Conservation (phyloP, 169 alveolate species). For the Cryptosporidium ubiquitum region DNA sequence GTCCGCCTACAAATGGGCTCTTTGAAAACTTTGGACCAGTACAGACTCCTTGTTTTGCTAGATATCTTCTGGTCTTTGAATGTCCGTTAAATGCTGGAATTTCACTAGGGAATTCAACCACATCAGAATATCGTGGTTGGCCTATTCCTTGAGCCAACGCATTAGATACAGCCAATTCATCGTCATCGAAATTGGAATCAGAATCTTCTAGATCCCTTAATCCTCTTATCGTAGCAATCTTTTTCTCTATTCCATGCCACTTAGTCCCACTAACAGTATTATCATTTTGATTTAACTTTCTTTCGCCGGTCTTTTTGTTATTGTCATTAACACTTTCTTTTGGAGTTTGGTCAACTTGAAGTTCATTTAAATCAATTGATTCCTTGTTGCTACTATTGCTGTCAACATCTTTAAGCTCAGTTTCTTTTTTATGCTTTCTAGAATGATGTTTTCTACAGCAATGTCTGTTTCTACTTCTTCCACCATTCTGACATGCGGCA, state of each 20-base stretch:
- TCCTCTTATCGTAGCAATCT: slow-evolving; percentile 39
- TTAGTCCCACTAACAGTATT: slow-evolving; percentile 38
- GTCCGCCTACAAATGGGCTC: slow-evolving; percentile 68
- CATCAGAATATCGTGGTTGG: slow-evolving; percentile 21
- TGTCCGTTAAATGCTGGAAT: background rate
- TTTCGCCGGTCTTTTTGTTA: background rate
- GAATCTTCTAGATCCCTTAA: slow-evolving; percentile 5
- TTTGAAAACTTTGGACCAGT: slow-evolving; percentile 25
- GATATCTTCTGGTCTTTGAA: slow-evolving; percentile 1
- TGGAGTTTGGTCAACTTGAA: background rate
- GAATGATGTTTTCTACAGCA: slow-evolving; percentile 33
- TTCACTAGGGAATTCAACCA: slow-evolving; percentile 17
- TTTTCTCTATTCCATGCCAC: slow-evolving; percentile 51
- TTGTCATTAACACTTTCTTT: background rate
- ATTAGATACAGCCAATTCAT: slow-evolving; percentile 10
- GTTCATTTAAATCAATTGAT: background rate
- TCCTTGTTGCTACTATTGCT: slow-evolving; percentile 8
- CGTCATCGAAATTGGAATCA: slow-evolving; percentile 15
- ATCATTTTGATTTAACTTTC: background rate
- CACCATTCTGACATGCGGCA: slow-evolving; percentile 38
- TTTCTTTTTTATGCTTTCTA: slow-evolving; percentile 24
- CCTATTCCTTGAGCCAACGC: background rate
- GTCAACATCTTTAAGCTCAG: background rate
- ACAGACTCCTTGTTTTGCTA: slow-evolving; percentile 38
- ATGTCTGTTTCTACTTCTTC: slow-evolving; percentile 10